These are phyloP conservation scores for Neurospora africana DNA, from an alignment of 495 filamentous ascomycete genomes.

Conservation along the genomic window DNA sequence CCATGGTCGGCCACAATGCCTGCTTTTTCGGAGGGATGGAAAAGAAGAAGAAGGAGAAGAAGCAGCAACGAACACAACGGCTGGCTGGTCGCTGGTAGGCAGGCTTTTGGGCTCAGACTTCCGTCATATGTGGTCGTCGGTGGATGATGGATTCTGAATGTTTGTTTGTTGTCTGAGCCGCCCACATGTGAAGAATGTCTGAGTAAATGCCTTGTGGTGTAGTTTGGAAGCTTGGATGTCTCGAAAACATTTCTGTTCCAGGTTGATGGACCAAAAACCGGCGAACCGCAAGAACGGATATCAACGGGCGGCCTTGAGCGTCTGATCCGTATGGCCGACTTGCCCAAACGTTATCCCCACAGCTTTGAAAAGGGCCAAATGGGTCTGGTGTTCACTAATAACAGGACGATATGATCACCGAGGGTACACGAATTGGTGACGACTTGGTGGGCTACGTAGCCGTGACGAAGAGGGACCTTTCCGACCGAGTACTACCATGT, in stretches of 20 bases:
- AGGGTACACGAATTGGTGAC: background rate
- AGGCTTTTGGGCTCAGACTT: background rate
- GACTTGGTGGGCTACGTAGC: background rate
- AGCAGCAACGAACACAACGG: background rate
- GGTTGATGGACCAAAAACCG: background rate
- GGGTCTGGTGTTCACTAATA: background rate
- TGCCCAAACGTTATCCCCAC: background rate
- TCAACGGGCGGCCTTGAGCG: background rate
- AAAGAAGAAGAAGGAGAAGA: background rate
- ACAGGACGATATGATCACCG: background rate
- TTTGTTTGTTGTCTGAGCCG: background rate
- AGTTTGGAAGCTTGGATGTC: background rate
- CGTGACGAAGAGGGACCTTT: background rate
- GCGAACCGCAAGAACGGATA: background rate
- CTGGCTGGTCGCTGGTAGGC: background rate
- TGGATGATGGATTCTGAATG: background rate
- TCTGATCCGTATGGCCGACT: background rate
- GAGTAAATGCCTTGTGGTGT: background rate
- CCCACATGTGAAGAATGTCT: background rate
- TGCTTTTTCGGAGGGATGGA: background rate
- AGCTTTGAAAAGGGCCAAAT: background rate
- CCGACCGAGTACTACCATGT: background rate
- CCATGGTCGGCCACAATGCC: background rate
- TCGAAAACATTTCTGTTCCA: background rate
- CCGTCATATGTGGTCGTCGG: background rate